Percentiles rank a stretch among this genome's conserved stretches.
phyloP scores from a whole-genome alignment of 2,329 filamentous ascomycete genomes.

The Claviceps paspali region DNA sequence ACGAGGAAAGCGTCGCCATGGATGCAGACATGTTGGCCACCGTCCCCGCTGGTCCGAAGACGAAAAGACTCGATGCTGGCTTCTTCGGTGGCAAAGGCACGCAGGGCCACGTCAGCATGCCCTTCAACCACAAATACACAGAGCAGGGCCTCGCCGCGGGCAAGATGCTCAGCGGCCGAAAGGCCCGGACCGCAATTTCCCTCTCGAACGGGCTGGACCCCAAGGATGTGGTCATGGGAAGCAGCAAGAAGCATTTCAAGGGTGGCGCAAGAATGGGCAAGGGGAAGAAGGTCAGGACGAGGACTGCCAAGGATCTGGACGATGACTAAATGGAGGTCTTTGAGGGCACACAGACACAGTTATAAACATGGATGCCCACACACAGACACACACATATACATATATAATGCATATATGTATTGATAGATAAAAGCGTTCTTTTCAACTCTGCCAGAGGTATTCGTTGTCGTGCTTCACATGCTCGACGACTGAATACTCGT shows the following conservation, averaged over 20 bases:
- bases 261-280: constrained; percentile 48
- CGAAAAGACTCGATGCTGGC: constrained; percentile 63
- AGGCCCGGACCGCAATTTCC: constrained; percentile 65
- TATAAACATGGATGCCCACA: no score
- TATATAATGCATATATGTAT: background rate
- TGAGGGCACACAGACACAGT: background rate
- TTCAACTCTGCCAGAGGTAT: no score
- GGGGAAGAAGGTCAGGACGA: constrained; percentile 24
- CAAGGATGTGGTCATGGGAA: constrained; percentile 50
- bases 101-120: constrained; percentile 55
- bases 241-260: constrained; percentile 90
- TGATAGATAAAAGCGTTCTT: no score
- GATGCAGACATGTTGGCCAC: constrained; percentile 31
- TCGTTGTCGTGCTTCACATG: no score
- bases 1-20: constrained; percentile 15
- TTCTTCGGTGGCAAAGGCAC: constrained; percentile 63
- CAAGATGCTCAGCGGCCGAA: constrained; percentile 68
- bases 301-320: constrained; percentile 2
- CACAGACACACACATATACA: no score
- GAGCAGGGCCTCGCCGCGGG: constrained; percentile 47
- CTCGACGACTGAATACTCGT: no score
- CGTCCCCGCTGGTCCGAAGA: constrained; percentile 52
- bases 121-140: constrained; percentile 82
- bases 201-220: constrained; percentile 75
- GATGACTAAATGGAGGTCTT: constrained; percentile 4